Evolutionary conservation across 2,329 filamentous ascomycete genomes (phyloP).

Genomic region (Colletotrichum aenigma): DNA sequence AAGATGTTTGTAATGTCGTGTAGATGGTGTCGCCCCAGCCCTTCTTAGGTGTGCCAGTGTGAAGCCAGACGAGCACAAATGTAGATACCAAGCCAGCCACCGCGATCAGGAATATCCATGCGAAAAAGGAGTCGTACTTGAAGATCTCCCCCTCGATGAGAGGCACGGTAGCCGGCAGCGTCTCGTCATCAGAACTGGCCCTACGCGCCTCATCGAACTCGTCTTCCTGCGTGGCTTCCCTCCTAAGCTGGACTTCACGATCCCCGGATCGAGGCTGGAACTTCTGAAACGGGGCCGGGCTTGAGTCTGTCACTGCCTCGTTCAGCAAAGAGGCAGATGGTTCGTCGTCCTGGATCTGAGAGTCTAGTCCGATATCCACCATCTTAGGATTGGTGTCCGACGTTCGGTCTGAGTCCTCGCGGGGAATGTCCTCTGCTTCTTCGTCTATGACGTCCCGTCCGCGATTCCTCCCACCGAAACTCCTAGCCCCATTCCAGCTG

Average conservation of each 20-base stretch:
- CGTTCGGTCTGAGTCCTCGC: conserved; percentile 33
- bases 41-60: conserved; percentile 78
- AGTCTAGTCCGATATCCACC: conserved; percentile 86
- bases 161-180: conserved; percentile 49
- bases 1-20: conserved; percentile 82
- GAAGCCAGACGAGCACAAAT: conserved; percentile 87
- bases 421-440: conserved; percentile 45
- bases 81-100: conserved; percentile 85
- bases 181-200: conserved; percentile 41
- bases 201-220: conserved; percentile 49
- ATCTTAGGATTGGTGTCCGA: conserved; percentile 57
- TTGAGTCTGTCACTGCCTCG: conserved; percentile 55
- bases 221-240: conserved; percentile 49
- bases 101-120: conserved; percentile 85
- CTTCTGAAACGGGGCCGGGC: conserved; percentile 66
- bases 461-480: conserved; percentile 28
- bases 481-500: conserved; percentile 65
- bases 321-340: conserved; percentile 65
- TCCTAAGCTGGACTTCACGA: conserved; percentile 43
- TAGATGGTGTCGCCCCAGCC: conserved; percentile 94
- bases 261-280: conserved; percentile 50
- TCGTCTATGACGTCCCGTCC: conserved; percentile 40
- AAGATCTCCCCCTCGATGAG: conserved; percentile 71
- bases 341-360: conserved; percentile 62
- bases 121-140: conserved; percentile 89